Percentiles rank a stretch among this genome's conserved stretches.
Evolutionary conservation across 179 eudicot species (phyloP).

Genomic region (Vitellaria paradoxa): DNA sequence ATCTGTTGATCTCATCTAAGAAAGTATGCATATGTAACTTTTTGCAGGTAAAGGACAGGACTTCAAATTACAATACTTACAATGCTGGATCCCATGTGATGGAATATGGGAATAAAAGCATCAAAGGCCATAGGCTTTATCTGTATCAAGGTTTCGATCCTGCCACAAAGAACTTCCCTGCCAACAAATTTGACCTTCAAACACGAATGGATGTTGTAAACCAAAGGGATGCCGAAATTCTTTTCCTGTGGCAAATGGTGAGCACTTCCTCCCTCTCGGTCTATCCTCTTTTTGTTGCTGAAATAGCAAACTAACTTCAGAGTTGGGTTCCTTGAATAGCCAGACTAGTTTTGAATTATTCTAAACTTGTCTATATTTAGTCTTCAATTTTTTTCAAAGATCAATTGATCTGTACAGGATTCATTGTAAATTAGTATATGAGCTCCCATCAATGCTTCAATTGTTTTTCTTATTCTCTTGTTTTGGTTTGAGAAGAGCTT

Average conservation of each 20-base stretch:
- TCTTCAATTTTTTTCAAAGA: too few species aligned
- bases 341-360: neutral
- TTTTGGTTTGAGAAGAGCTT: neutral
- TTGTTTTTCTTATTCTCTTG: neutral
- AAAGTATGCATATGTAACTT: neutral
- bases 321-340: neutral
- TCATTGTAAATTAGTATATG: too few species aligned
- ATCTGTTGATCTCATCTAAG: neutral
- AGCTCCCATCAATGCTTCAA: neutral
- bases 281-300: neutral
- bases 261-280: slow-evolving; percentile 2
- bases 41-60: slow-evolving; percentile 69
- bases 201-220: slow-evolving; percentile 55
- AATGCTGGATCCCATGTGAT: slow-evolving; percentile 82
- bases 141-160: slow-evolving; percentile 89
- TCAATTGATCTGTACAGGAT: too few species aligned
- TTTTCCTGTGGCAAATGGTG: slow-evolving; percentile 78
- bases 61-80: slow-evolving; percentile 68
- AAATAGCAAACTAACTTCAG: neutral
- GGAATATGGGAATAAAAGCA: slow-evolving; percentile 83
- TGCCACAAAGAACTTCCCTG: slow-evolving; percentile 56
- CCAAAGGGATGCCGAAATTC: slow-evolving; percentile 90
- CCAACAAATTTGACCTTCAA: slow-evolving; percentile 29
- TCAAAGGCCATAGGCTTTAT: slow-evolving; percentile 62
- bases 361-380: too few species aligned